Conservation (phyloP, 2,329 filamentous ascomycete genomes). For the Colletotrichum noveboracense region DNA sequence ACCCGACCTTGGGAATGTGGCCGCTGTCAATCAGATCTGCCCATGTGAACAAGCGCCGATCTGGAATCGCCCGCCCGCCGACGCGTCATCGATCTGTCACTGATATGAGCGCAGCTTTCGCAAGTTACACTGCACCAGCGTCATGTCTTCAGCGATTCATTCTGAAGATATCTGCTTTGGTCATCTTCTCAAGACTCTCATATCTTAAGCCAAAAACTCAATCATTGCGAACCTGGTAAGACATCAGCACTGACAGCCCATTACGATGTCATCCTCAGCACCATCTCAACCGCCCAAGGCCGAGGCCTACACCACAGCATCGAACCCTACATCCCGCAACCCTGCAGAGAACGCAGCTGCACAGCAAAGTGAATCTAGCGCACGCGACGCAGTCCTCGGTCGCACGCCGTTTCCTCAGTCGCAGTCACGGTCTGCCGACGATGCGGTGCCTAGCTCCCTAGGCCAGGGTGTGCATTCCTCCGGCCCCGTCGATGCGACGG, state of each 20-base stretch:
- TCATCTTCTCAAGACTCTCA: too few species aligned
- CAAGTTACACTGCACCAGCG: neutral
- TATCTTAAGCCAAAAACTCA: neutral
- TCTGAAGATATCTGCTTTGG: neutral
- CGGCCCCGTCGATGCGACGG: slow-evolving; percentile 23
- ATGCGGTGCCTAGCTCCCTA: slow-evolving; percentile 23
- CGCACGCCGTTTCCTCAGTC: slow-evolving; percentile 11
- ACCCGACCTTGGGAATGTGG: neutral
- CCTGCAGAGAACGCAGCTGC: slow-evolving; percentile 6
- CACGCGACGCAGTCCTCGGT: slow-evolving; percentile 9
- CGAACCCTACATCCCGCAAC: slow-evolving; percentile 2
- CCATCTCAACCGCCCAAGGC: slow-evolving; percentile 12
- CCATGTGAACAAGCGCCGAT: slow-evolving; percentile 12
- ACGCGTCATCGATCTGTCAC: slow-evolving; percentile 24
- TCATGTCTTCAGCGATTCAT: neutral
- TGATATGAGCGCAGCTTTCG: neutral
- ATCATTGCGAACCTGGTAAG: too few species aligned
- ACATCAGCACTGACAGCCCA: neutral
- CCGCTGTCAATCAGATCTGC: neutral
- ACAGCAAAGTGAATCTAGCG: neutral
- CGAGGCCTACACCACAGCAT: slow-evolving; percentile 5
- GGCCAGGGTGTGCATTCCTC: slow-evolving; percentile 23
- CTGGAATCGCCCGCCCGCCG: slow-evolving; percentile 3
- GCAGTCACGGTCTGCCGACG: slow-evolving; percentile 1
- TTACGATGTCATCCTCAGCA: neutral